Evolutionary conservation across 257 asterid genomes (phyloP), one percentile per base, ranked within the genome.

Genomic region (Datura wrightii): DNA sequence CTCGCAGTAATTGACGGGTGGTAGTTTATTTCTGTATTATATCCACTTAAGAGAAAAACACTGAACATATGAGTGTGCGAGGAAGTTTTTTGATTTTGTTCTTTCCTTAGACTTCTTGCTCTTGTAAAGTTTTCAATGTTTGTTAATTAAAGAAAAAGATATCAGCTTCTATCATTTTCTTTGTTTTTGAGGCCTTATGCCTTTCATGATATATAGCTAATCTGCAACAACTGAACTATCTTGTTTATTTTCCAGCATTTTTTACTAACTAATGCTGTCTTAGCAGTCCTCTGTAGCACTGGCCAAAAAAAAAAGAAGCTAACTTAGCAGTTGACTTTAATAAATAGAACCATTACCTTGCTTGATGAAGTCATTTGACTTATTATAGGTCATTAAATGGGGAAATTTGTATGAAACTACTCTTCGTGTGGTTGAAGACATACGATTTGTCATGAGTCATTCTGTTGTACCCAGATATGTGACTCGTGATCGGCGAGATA

Each of bases 371-470:
- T 80, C 84, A 84, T 70, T 82, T 78, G 55, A 87, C 83, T 85
- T 59, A 63, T 90, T 90, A 84, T 92, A 97, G 99, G 98, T 97
- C 85, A 80, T 70, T 63, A 95, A 90, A 91, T 97, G 97, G 98
- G 95, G 88, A 85, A 88, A 87, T 82, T 87, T 95, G 80, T 90
- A 90, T 89, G 97, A 92, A 59, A 94, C 97, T 79, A 94, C 97
- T 76, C 59, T 91, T 85, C 97, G 95, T 79, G 97, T 97, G 84
- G 91, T 95, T 88, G 98, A 91, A 81, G 97, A 97, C 87, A 86
- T 97, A 55, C 91, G 97, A 89, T 95, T 93, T 92, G 97, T 97
- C 78, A 92, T 95, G 94, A 91, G 98, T 90, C 99, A 97, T 89
- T 87, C 94, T 86, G 92, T 88, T 71, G 98, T 97, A 55, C 92